Percentiles rank a stretch among this genome's conserved stretches.
Conservation (phyloP, 1,139 yeast species). For the Candida neerlandica region DNA sequence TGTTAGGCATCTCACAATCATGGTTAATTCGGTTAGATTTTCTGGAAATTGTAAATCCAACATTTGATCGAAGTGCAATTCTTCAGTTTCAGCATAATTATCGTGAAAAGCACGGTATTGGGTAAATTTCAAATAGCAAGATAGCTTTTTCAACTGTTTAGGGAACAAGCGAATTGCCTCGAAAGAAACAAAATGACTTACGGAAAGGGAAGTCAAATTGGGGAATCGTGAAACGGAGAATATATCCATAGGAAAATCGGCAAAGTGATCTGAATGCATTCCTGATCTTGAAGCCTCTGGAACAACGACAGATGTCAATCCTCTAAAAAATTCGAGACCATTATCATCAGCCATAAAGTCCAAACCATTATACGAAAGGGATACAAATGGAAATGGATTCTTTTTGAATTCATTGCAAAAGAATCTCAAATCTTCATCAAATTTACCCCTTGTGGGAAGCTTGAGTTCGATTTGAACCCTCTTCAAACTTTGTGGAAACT, state of each 20-base stretch:
- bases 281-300: background rate
- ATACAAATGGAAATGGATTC: background rate
- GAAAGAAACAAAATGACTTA: background rate
- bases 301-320: background rate
- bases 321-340: background rate
- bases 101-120: background rate
- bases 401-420: background rate
- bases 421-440: background rate
- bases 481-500: background rate
- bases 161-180: background rate
- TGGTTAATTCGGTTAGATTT: too few species aligned
- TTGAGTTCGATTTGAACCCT: background rate
- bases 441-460: background rate
- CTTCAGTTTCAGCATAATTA: too few species aligned
- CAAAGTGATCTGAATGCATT: background rate
- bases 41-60: too few species aligned
- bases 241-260: background rate
- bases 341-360: background rate
- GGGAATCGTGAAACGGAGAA: background rate
- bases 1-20: too few species aligned
- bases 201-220: background rate
- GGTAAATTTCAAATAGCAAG: background rate
- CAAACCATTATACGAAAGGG: background rate
- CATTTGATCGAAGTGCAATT: too few species aligned
- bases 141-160: background rate